phyloP scores from a whole-genome alignment of 2,329 filamentous ascomycete species.

The Epichloe amarillans region DNA sequence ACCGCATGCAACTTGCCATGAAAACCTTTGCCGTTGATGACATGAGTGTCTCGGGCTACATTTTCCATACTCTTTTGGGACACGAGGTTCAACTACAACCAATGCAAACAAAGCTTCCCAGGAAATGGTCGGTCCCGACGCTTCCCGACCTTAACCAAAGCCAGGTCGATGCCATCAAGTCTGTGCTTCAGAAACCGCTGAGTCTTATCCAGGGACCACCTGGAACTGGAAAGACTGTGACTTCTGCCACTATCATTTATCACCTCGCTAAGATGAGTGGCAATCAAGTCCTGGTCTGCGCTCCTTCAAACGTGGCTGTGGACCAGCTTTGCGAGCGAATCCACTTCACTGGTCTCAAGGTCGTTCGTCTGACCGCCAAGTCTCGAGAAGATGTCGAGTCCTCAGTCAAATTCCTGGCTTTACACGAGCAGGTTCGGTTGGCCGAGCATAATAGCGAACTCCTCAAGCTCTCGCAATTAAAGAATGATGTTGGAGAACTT shows the following conservation, averaged over 20 bases:
- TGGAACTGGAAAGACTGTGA: constrained; percentile 96
- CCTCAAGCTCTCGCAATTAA: constrained; percentile 82
- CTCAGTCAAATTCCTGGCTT: constrained; percentile 86
- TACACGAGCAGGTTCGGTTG: constrained; percentile 95
- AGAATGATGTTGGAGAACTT: constrained; percentile 79
- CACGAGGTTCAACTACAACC: constrained; percentile 89
- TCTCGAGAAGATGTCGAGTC: constrained; percentile 97
- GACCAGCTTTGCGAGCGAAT: constrained; percentile 97
- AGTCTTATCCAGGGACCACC: constrained; percentile 95
- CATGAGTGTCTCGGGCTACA: constrained; percentile 96
- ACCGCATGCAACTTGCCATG: constrained; percentile 98
- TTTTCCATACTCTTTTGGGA: constrained; percentile 91
- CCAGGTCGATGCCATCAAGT: constrained; percentile 93
- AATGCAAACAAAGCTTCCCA: constrained; percentile 90
- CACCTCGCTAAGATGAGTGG: constrained; percentile 92
- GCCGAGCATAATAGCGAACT: constrained; percentile 93
- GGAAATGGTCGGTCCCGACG: constrained; percentile 91
- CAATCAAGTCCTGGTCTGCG: constrained; percentile 89
- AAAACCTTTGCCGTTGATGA: constrained; percentile 97
- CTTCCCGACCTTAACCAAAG: constrained; percentile 90
- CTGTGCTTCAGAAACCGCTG: constrained; percentile 81
- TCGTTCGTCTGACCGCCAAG: constrained; percentile 95
- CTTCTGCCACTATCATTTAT: constrained; percentile 96
- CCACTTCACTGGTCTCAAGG: constrained; percentile 86
- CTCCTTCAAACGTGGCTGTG: constrained; percentile 94